Evolutionary conservation across 1,139 yeast genomes (phyloP).

Genomic region (Protomyces pachydermus): DNA sequence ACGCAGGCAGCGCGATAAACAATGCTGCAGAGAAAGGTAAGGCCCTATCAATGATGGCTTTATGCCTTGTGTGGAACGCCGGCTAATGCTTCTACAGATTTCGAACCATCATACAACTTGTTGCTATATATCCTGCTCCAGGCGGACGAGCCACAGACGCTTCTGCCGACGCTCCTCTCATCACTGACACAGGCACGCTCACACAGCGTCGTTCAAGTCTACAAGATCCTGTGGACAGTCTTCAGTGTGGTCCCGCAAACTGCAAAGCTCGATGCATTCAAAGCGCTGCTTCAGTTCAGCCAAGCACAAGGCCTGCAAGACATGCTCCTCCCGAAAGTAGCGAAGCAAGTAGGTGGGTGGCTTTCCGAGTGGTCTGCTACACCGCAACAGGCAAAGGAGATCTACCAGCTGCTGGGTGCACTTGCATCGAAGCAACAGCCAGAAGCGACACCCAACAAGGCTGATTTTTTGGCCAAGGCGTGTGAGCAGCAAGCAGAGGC

Average conservation of each 20-base stretch:
- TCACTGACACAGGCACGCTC: slow-evolving; percentile 35
- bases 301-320: slow-evolving; percentile 38
- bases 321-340: slow-evolving; percentile 41
- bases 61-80: slow-evolving; percentile 35
- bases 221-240: slow-evolving; percentile 42
- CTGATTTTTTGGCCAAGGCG: slow-evolving; percentile 6
- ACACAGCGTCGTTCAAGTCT: slow-evolving; percentile 33
- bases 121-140: slow-evolving; percentile 40
- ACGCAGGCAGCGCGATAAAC: slow-evolving; percentile 32
- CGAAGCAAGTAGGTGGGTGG: slow-evolving; percentile 41
- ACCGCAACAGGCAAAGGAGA: slow-evolving; percentile 35
- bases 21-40: slow-evolving; percentile 35
- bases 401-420: slow-evolving; percentile 37
- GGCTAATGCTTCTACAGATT: slow-evolving; percentile 35
- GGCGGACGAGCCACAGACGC: slow-evolving; percentile 39
- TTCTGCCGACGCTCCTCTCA: slow-evolving; percentile 39
- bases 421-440: slow-evolving; percentile 34
- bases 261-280: slow-evolving; percentile 39
- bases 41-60: slow-evolving; percentile 32
- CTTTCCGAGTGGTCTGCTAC: slow-evolving; percentile 41
- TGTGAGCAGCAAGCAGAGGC: slow-evolving; percentile 26
- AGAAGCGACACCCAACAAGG: neutral
- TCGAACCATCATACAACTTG: slow-evolving; percentile 44
- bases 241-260: slow-evolving; percentile 42
- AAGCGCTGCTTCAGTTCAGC: slow-evolving; percentile 40